Conservation (phyloP, 2,329 filamentous ascomycete species). For the Ramularia collo-cygni region DNA sequence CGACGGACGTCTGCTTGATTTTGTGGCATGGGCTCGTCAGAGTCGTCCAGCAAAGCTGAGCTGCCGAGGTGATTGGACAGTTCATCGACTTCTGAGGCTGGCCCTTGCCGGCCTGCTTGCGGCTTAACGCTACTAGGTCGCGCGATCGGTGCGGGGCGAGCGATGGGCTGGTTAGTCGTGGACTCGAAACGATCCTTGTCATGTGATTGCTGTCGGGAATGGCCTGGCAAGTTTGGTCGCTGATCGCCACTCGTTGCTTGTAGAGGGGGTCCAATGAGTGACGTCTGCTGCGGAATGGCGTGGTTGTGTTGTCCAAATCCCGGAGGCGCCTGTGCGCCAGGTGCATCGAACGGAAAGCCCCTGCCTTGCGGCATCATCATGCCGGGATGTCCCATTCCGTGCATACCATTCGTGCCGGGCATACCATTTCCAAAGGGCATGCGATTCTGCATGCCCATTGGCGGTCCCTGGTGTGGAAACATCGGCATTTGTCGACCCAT, state of each 20-base stretch:
- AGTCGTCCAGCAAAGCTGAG: slow-evolving; percentile 70
- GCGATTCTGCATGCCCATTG: slow-evolving; percentile 38
- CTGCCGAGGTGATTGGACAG: slow-evolving; percentile 68
- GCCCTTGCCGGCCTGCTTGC: slow-evolving; percentile 35
- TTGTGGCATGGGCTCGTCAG: slow-evolving; percentile 57
- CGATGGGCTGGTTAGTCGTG: slow-evolving; percentile 63
- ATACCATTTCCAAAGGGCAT: slow-evolving; percentile 30
- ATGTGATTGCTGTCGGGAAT: slow-evolving; percentile 69
- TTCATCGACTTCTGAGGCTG: slow-evolving; percentile 48
- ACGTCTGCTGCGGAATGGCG: slow-evolving; percentile 22
- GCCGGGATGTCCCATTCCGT: slow-evolving; percentile 39
- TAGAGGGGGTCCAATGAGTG: slow-evolving; percentile 29
- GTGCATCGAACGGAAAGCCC: slow-evolving; percentile 47
- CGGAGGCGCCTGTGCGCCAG: slow-evolving; percentile 35
- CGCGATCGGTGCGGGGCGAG: slow-evolving; percentile 79
- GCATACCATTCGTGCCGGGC: slow-evolving; percentile 51
- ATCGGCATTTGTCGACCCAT: slow-evolving; percentile 46
- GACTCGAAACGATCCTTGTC: slow-evolving; percentile 55
- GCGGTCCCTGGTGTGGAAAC: slow-evolving; percentile 47
- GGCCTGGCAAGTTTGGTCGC: slow-evolving; percentile 38
- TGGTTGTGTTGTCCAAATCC: slow-evolving; percentile 44
- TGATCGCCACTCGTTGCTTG: slow-evolving; percentile 27
- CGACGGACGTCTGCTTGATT: slow-evolving; percentile 31
- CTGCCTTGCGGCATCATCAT: slow-evolving; percentile 53
- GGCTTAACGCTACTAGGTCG: slow-evolving; percentile 68